These are phyloP conservation scores for Trichosanthes truncata DNA, from an alignment of 306 rosid species.

Conservation along the genomic window DNA sequence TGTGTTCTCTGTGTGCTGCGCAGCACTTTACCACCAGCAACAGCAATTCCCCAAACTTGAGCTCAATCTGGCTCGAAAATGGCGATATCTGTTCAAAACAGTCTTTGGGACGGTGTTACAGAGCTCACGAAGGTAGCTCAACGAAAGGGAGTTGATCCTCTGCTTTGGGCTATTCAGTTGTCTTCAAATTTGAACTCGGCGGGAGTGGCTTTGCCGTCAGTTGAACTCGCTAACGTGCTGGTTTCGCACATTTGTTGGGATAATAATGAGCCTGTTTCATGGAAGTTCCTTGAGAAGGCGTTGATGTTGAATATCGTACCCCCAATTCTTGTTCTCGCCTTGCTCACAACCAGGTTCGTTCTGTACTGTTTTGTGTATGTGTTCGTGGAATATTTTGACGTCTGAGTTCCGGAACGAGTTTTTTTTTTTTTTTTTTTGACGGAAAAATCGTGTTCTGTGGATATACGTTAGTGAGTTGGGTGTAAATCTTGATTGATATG, in stretches of 20 bases:
- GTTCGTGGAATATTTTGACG: background rate
- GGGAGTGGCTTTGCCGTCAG: constrained; percentile 69
- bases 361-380: background rate
- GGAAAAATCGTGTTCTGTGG: background rate
- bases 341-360: constrained; percentile 58
- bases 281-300: constrained; percentile 95
- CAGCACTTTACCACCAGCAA: background rate
- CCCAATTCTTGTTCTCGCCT: constrained; percentile 76
- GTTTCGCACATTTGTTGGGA: constrained; percentile 93
- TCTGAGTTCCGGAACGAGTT: background rate
- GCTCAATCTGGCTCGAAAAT: constrained; percentile 26
- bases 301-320: constrained; percentile 57
- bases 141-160: constrained; percentile 70
- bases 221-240: constrained; percentile 54
- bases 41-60: background rate
- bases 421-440: background rate
- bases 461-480: background rate
- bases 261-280: constrained; percentile 69
- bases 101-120: constrained; percentile 45
- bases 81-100: constrained; percentile 24
- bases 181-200: constrained; percentile 60
- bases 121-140: constrained; percentile 70
- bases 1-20: background rate
- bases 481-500: background rate
- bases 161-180: constrained; percentile 71